Evolutionary conservation across 495 filamentous ascomycete genomes (phyloP).

Genomic region (Talaromyces thailandensis): DNA sequence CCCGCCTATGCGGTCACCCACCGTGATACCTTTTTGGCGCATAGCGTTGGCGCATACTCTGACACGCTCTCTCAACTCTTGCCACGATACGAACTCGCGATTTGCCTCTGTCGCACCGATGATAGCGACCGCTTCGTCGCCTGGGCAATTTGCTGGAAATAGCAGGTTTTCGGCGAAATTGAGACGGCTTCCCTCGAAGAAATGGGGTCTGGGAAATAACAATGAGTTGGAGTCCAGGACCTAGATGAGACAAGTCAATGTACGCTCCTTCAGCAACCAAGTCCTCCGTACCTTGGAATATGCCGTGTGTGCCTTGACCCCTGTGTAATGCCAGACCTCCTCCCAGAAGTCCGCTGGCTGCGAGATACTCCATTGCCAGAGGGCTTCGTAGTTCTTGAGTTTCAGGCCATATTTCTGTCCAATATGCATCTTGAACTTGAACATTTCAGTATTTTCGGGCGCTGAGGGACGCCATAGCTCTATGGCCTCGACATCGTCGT

Average conservation of each 20-base stretch:
- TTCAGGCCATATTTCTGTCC: slow-evolving; percentile 55
- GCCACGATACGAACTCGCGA: slow-evolving; percentile 68
- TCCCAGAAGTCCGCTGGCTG: slow-evolving; percentile 74
- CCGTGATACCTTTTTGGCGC: slow-evolving; percentile 49
- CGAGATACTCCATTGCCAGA: slow-evolving; percentile 78
- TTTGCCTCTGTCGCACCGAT: slow-evolving; percentile 66
- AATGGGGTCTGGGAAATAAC: slow-evolving; percentile 79
- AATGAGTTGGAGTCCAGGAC: slow-evolving; percentile 54
- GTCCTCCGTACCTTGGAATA: slow-evolving; percentile 44
- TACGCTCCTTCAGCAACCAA: not conserved
- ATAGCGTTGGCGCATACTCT: slow-evolving; percentile 62
- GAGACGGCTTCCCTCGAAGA: slow-evolving; percentile 68
- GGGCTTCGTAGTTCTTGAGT: slow-evolving; percentile 54
- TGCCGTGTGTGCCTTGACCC: slow-evolving; percentile 56
- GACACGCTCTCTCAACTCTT: slow-evolving; percentile 68
- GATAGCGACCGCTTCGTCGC: slow-evolving; percentile 51
- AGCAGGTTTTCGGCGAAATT: slow-evolving; percentile 94
- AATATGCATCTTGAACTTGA: slow-evolving; percentile 58
- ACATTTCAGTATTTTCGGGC: slow-evolving; percentile 58
- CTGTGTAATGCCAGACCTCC: slow-evolving; percentile 74
- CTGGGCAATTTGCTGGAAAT: slow-evolving; percentile 53
- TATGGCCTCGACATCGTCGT: slow-evolving; percentile 13
- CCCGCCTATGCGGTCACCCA: slow-evolving; percentile 69
- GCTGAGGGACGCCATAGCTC: slow-evolving; percentile 68
- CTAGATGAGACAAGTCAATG: slow-evolving; percentile 30